Conservation (phyloP, 2,329 filamentous ascomycete genomes). For the Alternaria infectoria region DNA sequence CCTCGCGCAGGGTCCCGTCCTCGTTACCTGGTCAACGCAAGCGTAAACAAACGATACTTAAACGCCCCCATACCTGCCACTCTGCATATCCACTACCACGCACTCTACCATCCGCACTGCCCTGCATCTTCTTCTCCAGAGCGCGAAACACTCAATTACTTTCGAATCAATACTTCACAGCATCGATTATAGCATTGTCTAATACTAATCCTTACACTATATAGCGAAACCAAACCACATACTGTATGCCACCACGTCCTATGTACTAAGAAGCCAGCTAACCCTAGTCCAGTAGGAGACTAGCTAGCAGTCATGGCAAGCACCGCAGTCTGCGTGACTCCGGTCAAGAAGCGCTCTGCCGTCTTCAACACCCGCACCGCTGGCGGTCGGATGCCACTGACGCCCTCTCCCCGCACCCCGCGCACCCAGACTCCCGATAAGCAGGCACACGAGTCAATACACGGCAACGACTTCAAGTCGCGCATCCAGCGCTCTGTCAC, state of each 20-base stretch:
- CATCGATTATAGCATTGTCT: constrained; percentile 49
- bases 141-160: constrained; percentile 27
- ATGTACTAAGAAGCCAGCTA: constrained; percentile 20
- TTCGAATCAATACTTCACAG: constrained; percentile 48
- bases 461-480: constrained; percentile 72
- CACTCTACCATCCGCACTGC: constrained; percentile 20
- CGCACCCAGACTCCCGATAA: constrained; percentile 57
- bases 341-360: constrained; percentile 91
- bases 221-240: constrained; percentile 34
- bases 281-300: constrained; percentile 26
- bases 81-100: constrained; percentile 23
- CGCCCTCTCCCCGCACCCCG: constrained; percentile 77
- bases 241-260: constrained; percentile 29
- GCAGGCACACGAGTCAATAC: constrained; percentile 72
- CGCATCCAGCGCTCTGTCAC: constrained; percentile 75
- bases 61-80: constrained; percentile 31
- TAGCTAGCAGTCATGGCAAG: constrained; percentile 73
- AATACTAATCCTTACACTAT: constrained; percentile 47
- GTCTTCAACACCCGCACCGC: constrained; percentile 92
- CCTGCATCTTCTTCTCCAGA: constrained; percentile 22
- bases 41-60: constrained; percentile 48
- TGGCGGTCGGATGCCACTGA: constrained; percentile 92
- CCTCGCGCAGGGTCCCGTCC: constrained; percentile 19
- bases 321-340: constrained; percentile 76
- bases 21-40: constrained; percentile 40